phyloP scores from a whole-genome alignment of 371 early-diverging fungal genomes.

The Umbelopsis sp. region DNA sequence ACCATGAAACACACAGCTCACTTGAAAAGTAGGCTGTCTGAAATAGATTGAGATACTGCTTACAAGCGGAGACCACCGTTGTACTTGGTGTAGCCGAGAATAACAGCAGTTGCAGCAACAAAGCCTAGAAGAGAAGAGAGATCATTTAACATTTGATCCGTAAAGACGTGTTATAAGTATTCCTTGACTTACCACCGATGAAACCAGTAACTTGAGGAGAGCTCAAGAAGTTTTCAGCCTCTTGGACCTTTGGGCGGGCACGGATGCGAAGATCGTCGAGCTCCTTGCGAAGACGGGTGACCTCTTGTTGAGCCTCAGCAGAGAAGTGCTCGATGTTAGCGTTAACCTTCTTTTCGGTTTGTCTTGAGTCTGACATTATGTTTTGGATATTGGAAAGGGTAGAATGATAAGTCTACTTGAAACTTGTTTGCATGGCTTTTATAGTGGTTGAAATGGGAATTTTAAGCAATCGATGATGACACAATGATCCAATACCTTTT shows the following conservation, averaged over 20 bases:
- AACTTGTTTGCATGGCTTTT: background rate
- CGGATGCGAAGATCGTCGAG: conserved; percentile 35
- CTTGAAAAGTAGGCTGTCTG: conserved; percentile 21
- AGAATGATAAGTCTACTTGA: no score
- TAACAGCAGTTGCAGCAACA: conserved; percentile 23
- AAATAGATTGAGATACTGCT: background rate
- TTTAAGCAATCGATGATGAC: conserved; percentile 4
- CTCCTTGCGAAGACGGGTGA: conserved; percentile 40
- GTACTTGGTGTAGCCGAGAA: conserved; percentile 27
- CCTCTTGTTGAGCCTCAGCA: conserved; percentile 38
- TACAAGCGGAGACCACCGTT: conserved; percentile 29
- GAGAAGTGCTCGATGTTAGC: conserved; percentile 34
- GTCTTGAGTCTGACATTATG: conserved; percentile 18
- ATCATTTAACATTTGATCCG: background rate
- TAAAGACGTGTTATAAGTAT: background rate
- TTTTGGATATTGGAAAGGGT: background rate
- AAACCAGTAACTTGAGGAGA: conserved; percentile 43
- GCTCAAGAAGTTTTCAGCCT: conserved; percentile 42
- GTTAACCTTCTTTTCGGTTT: conserved; percentile 24
- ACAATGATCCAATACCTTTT: conserved; percentile 9
- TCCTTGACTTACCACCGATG: conserved; percentile 34
- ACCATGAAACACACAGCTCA: background rate
- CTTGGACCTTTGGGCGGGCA: conserved; percentile 43
- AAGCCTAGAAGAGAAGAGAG: conserved; percentile 15
- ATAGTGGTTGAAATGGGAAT: background rate